Base-by-base conservation (phyloP, 495 filamentous ascomycete genomes). In the Daldinia childiae region DNA sequence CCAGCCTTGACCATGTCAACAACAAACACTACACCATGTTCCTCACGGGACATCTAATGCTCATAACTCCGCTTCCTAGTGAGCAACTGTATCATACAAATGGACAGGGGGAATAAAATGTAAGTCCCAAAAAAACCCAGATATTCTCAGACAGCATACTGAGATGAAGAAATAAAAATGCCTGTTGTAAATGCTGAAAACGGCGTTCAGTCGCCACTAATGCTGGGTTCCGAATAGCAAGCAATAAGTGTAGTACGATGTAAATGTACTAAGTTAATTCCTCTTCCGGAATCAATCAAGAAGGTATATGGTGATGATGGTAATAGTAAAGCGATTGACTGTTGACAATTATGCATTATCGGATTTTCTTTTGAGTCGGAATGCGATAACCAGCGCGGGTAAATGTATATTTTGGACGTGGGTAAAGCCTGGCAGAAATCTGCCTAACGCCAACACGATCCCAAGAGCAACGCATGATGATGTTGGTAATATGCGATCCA, bases 321-420 rank as follows among this genome's bases (percentile, higher is more conserved):
- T 52, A 36, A 54, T 34, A 73, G 69, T 58, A 65, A 69, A 66
- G 62, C 30, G 68, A 74, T 71, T 51, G 73, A 73, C 71, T 63
- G 66, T 64, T 64, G 64, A 74, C 29, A 70, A 78, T 76, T 78
- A 78, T 76, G 74, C 71, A 78, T 78, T 78, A 76, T 78, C 58
- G 52, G 24, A 65, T 73, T 58, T 59, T 65, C 19, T 7, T 48
- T 48, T 48, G 11, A 27, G 39, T 34, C 43, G 57, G 32, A 32
- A 45, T 69, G 62, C 71, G 71, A 38, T 69, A 66, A 60, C 71
- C 71, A 73, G 71, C 71, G 71, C 71, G 50, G 54, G 27, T 62
- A 56, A 64, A 65, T 66, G 65, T 68, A 68, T 58, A 64, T 39
- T 64, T 29, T 56, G 38, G 56, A 48, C 15, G 29, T 54, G 27